Base-by-base conservation (phyloP, 2,329 filamentous ascomycete genomes). In the Magnaporthiopsis poae region DNA sequence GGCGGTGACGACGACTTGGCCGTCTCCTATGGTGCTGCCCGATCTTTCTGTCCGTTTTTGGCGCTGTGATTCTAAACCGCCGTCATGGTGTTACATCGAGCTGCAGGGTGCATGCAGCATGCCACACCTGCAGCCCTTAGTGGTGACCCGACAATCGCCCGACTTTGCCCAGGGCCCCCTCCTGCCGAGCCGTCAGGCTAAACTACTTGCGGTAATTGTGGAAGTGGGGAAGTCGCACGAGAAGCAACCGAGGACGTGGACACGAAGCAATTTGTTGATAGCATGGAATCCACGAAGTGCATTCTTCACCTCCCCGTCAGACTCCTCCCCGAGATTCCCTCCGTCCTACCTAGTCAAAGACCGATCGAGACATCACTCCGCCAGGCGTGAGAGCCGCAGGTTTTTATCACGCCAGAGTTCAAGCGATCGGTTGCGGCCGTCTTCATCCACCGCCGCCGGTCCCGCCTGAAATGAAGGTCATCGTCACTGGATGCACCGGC, bases 401-500 rank as follows among this genome's bases (percentile, higher is more conserved):
- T 25, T 8, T 21, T 25, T 9, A 25, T 11, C 21, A 56, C 21
- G n/a, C n/a, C 46, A n/a, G 7, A 21, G 21, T 21, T 36, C 39
- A 21, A 52, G 39, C 18, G 8, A 1, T 15, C 5, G 1, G 18
- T 21, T 5, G 15, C 15, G 2, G 39, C 15, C 15, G 21, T 52
- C 15, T 18, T 5, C 15, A 52, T 21, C 15, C 15, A 52, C 18
- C 39, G 18, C 39, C 5, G 3, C 39, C 21, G 5, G 8, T 15
- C 5, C 39, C 31, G 15, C 29, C 33, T 35, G 68, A 52, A 64
- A 87, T 88, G 85, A 86, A 87, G 72, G 76, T 88, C 70, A 81
- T 88, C 67, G 76, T 88, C 52, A 80, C 82, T 8, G 86, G 86
- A 63, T 77, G 78, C 29, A 88, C 84, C n/a, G 86, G 86, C 69